Base-by-base conservation (phyloP, 1,284 basidiomycete genomes). In the Pascua guehoae region DNA sequence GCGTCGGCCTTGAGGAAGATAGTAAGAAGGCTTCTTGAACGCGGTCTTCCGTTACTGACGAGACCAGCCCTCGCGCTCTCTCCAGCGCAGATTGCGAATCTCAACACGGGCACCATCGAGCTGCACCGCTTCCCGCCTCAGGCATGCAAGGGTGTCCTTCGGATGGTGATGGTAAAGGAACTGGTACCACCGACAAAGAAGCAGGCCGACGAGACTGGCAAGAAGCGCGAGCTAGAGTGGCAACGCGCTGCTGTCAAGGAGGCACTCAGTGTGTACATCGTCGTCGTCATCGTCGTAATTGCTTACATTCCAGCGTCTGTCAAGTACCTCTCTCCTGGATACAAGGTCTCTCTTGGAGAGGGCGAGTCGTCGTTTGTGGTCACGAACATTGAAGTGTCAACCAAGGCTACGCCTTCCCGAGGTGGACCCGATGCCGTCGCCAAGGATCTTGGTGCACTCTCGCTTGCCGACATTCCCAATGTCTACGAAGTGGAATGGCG, bases 311-410 rank as follows among this genome's bases (percentile, higher is more conserved):
- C 62, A 90, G 89, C 89, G 42, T 87, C 88, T 66, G 77, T 88
- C 17, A 87, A 86, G 70, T 89, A 86, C 68, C 73, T 92, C 56
- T 83, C 85, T 9, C 69, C 79, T 15, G 80, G 80, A 5, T 87
- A 88, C 70, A 78, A 81, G 5, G 63, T 91, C 53, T 81, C 86
- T 61, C 78, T 89, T 37, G 69, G 73, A 15, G 90, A 87, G 85
- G 90, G 76, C 7, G 54, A 52, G 83, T 85, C 36, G 67, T 70
- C 52, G 66, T 71, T 44, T 83, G 85, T 51, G 78, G 79, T 70
- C 45, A 86, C 88, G 66, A 70, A 76, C 17, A 75, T 88, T 44
- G 70, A 79, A 51, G 77, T 81, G 37, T 79, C 86, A 8, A 82
- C 79, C 45, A 72, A 77, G 14, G 66, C 73, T 16, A 66, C 69